Percentiles rank a stretch among this genome's conserved stretches.
Conservation (phyloP, 441 rosid species). For the Adansonia madagascariensis region DNA sequence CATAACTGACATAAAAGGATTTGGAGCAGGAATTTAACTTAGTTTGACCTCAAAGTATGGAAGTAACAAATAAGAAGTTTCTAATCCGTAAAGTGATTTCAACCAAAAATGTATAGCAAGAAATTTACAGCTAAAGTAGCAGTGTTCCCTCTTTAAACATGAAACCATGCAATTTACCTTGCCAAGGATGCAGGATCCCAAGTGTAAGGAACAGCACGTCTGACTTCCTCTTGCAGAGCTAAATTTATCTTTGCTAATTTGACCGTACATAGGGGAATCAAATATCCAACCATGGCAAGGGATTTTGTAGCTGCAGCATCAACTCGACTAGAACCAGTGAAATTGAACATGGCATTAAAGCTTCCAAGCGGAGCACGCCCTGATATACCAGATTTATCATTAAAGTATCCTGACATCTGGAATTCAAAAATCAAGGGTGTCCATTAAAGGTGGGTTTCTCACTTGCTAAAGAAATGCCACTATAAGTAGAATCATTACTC, state of each 20-base stretch:
- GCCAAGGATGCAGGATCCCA: conserved; percentile 85
- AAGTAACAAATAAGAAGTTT: background rate
- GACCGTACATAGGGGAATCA: conserved; percentile 54
- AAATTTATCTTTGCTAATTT: conserved; percentile 47
- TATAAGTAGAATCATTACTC: conserved; percentile 15
- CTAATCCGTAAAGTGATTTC: background rate
- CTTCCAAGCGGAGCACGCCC: conserved; percentile 74
- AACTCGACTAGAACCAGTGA: conserved; percentile 70
- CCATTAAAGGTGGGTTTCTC: conserved; percentile 11
- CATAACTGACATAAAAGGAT: background rate
- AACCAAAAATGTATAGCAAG: conserved; percentile 13
- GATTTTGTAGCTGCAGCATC: conserved; percentile 80
- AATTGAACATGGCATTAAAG: conserved; percentile 77
- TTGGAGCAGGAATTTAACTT: background rate
- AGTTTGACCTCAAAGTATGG: background rate
- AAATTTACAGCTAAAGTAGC: conserved; percentile 20
- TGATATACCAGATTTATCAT: conserved; percentile 55
- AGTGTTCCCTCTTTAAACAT: background rate
- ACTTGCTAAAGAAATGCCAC: conserved; percentile 13
- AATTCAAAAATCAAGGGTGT: conserved; percentile 34
- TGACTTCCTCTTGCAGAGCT: conserved; percentile 54
- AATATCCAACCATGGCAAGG: conserved; percentile 66
- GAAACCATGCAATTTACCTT: conserved; percentile 39
- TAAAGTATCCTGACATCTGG: conserved; percentile 72
- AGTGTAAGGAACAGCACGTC: conserved; percentile 67